Evolutionary conservation across 768 basidiomycete genomes (phyloP), one percentile per base, ranked within the genome.

Genomic region (Rubroboletus pulcherrimus): DNA sequence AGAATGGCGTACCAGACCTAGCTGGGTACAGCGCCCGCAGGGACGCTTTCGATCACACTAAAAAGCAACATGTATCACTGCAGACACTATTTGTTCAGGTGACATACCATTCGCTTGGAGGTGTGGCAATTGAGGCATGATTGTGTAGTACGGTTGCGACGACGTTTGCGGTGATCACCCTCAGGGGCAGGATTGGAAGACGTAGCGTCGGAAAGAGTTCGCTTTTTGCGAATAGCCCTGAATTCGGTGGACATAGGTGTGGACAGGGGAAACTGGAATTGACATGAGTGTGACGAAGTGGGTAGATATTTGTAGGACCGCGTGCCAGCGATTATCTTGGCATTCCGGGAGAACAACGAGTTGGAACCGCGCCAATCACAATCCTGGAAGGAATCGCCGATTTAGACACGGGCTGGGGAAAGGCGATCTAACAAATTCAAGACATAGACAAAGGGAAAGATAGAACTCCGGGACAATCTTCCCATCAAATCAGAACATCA

Each of bases 101-200:
- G 11, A 63, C 72, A 52, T 66, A 87, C 86, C 86, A 87, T 87
- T 51, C 86, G 77, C 62, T 88, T 87, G 8, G 86, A 86, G 26
- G 83, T 81, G 58, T 87, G 86, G 60, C 86, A 88, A 58, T 87
- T 87, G 30, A 87, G 72, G 62, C 86, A 88, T 57, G 85, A 87
- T 59, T 86, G 85, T 3, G 85, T 88, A 7, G 85, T 86, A 50
- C 86, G 80, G 65, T 88, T 88, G 43, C 86, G 83, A 59, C 84
- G 81, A 70, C 79, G 76, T 61, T 81, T 82, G 30, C 82, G 77
- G 56, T 85, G 82, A 64, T 83, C 82, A 49, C 75, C 77, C 37
- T 78, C 79, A 19, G 77, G 66, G 35, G 73, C 56, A 55, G 70
- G 65, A 10, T 66, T 63, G 21, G 69, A 59, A 51, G 73, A 62